phyloP scores from a whole-genome alignment of 352 stramenopile genomes.

The Plasmopara halstedii region DNA sequence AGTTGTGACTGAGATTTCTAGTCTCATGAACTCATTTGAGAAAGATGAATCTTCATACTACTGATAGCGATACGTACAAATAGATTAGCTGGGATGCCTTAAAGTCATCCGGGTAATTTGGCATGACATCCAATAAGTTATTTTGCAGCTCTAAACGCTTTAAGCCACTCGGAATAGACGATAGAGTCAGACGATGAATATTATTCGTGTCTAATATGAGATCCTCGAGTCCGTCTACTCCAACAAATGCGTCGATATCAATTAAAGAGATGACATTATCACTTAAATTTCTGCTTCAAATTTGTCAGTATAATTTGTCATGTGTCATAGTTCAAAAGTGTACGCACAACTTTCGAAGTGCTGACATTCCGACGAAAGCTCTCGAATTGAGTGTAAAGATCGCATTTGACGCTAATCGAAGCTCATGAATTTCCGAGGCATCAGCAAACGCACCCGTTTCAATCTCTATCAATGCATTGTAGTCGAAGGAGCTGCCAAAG shows the following conservation, averaged over 20 bases:
- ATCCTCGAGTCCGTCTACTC: too few species aligned
- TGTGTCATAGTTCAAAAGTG: background rate
- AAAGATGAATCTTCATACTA: too few species aligned
- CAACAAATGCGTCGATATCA: slow-evolving; percentile 5
- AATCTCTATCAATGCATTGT: slow-evolving; percentile 55
- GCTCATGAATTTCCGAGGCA: slow-evolving; percentile 35
- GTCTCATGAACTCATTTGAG: too few species aligned
- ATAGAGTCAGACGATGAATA: slow-evolving; percentile 35
- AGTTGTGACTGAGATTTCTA: too few species aligned
- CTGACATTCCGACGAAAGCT: slow-evolving; percentile 47
- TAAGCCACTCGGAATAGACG: slow-evolving; percentile 32
- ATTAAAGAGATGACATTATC: slow-evolving; percentile 68
- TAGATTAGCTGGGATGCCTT: too few species aligned
- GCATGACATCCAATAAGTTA: slow-evolving; percentile 53
- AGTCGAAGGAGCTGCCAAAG: slow-evolving; percentile 46
- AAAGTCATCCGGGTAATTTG: too few species aligned
- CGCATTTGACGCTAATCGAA: slow-evolving; percentile 41
- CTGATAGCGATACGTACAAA: too few species aligned
- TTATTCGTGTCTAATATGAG: slow-evolving; percentile 43
- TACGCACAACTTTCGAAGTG: slow-evolving; percentile 43
- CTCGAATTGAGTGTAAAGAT: slow-evolving; percentile 57
- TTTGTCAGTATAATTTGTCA: too few species aligned
- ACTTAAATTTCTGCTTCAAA: slow-evolving; percentile 37
- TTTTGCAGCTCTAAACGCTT: slow-evolving; percentile 37
- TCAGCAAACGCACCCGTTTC: slow-evolving; percentile 33